Percentiles rank a stretch among this genome's conserved stretches.
Conservation (phyloP, 495 filamentous ascomycete genomes). For the Penicillium manginii region DNA sequence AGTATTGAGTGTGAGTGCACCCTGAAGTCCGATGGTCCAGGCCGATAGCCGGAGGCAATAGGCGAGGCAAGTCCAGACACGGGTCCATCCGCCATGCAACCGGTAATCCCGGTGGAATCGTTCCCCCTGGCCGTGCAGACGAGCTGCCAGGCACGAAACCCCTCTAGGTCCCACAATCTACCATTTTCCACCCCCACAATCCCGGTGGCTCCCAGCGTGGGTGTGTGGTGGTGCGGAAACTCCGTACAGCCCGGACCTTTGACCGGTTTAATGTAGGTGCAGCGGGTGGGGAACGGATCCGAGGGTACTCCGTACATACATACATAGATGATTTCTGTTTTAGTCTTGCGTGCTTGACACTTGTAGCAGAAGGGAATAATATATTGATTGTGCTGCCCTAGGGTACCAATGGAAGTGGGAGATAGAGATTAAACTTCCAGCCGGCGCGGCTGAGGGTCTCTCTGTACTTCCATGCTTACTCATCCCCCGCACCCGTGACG, state of each 20-base stretch:
- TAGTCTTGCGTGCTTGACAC: too few relatives aligned
- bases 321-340: too few relatives aligned
- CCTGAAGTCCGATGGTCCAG: neutral
- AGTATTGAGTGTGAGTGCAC: neutral
- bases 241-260: neutral
- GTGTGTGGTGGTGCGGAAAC: constrained; percentile 3
- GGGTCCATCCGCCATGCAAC: constrained; percentile 12
- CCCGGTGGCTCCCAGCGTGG: constrained; percentile 6
- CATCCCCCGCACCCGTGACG: constrained; percentile 7
- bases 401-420: too few relatives aligned
- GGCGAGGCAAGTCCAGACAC: neutral
- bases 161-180: constrained; percentile 14
- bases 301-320: too few relatives aligned
- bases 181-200: constrained; percentile 22
- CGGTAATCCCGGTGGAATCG: constrained; percentile 1
- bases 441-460: neutral
- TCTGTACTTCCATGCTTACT: neutral
- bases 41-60: neutral
- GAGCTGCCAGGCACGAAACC: constrained; percentile 2
- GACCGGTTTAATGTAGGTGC: neutral
- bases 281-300: neutral
- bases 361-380: too few relatives aligned
- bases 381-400: too few relatives aligned
- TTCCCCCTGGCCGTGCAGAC: neutral
- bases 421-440: constrained; percentile 1